These are phyloP conservation scores for Aureobasidium mangrovei DNA, from an alignment of 2,329 filamentous ascomycete genomes.

Conservation along the genomic window DNA sequence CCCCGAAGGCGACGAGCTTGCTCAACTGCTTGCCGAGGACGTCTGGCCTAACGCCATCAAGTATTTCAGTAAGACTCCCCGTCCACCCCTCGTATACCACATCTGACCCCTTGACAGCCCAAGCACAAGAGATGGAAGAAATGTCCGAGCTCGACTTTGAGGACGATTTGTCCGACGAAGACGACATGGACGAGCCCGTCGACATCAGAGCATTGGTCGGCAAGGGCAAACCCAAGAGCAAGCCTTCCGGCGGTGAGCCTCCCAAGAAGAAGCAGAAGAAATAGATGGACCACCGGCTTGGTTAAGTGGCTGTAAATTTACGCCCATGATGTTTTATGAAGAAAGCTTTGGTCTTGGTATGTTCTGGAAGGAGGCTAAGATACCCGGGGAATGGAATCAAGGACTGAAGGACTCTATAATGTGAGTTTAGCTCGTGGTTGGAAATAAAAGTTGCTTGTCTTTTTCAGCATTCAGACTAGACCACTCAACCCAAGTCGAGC, in stretches of 20 bases:
- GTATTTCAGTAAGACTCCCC: constrained; percentile 69
- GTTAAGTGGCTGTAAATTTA: too few relatives aligned
- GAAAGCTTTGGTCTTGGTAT: too few relatives aligned
- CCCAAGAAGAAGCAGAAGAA: constrained; percentile 34
- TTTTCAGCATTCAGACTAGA: too few relatives aligned
- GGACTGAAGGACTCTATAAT: too few relatives aligned
- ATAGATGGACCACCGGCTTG: constrained; percentile 10
- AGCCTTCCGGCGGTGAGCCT: constrained; percentile 23
- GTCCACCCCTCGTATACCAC: not conserved
- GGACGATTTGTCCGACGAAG: constrained; percentile 47
- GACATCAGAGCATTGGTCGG: constrained; percentile 40
- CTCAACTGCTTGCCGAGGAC: constrained; percentile 73
- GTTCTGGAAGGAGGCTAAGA: too few relatives aligned
- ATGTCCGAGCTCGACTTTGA: constrained; percentile 42
- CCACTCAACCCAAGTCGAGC: too few relatives aligned
- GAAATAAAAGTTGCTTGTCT: too few relatives aligned
- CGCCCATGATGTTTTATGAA: too few relatives aligned
- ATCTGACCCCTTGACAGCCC: constrained; percentile 15
- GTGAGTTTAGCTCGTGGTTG: too few relatives aligned
- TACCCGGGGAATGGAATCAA: too few relatives aligned
- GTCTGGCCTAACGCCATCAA: constrained; percentile 81
- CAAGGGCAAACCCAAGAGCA: constrained; percentile 33
- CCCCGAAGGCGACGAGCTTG: constrained; percentile 76
- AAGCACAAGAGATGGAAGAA: constrained; percentile 62
- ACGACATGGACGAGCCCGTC: constrained; percentile 43